Base-by-base conservation (phyloP, 352 stramenopile species). In the Pythium volutum region DNA sequence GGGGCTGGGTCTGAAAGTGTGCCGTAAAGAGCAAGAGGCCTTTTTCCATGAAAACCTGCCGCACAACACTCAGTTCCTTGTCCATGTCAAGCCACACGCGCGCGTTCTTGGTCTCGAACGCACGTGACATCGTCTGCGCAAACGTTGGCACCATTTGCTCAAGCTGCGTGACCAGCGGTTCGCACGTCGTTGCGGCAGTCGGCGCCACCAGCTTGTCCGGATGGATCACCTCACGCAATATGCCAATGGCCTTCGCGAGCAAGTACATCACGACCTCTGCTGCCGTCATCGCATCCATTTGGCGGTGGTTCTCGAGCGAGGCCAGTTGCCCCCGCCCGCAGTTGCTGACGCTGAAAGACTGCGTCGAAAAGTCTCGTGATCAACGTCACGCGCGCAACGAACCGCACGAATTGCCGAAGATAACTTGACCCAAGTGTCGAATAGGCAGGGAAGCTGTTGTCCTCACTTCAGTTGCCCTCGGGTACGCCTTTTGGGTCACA, bases 201-300 rank as follows among this genome's bases (percentile, higher is more conserved):
- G 38, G 57, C 0, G 23, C 47, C 18, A 64, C 41, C 3, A 64
- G 48, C n/a, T 64, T 64, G 27, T 64, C 57, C 9, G 57, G 64
- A 34, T 65, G 55, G 0, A 57, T 75, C 10, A 53, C 49, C 4
- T 62, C 50, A 22, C 62, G 59, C 15, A 73, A 42, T 14, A 71
- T 23, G 12, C 39, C 23, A 7, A 64, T 20, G 4, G 65, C 52
- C 31, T 67, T 48, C 3, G 12, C 22, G 14, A 65, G 2, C 7
- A 62, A 18, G 10, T 55, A 66, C 33, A n/a, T 18, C 23, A 56
- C 52, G 11, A 55, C 48, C 11, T 60, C 25, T 20, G 38, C 15
- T 12, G 52, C 34, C 4, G 29, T 38, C 52, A 67, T 42, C 14
- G 23, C 27, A 7, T 64, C 57, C 3, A 48, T 1, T 26, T 27